Percentiles rank a stretch among this genome's conserved stretches.
Evolutionary conservation across 768 basidiomycete genomes (phyloP).

Genomic region (Termitomyces sp.): DNA sequence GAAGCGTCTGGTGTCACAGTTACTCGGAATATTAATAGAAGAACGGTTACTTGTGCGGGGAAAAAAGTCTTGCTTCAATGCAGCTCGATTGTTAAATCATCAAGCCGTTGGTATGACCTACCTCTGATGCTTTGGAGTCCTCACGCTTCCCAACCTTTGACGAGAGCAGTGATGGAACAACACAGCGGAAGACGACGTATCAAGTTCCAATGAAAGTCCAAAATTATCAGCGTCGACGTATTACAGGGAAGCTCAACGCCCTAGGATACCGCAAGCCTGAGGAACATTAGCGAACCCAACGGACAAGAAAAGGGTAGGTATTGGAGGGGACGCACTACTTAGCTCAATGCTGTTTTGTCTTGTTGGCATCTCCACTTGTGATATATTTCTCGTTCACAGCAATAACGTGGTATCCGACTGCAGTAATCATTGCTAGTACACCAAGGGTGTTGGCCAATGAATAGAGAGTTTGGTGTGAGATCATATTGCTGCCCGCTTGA

Average conservation of each 20-base stretch:
- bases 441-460: constrained; percentile 81
- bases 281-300: not conserved
- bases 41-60: no score
- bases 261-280: no score
- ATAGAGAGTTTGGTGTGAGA: constrained; percentile 76
- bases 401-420: constrained; percentile 87
- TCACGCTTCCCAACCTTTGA: no score
- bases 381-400: constrained; percentile 67
- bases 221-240: not conserved
- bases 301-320: not conserved
- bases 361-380: constrained; percentile 18
- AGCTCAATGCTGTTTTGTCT: constrained; percentile 15
- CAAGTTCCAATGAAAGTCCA: no score
- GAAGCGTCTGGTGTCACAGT: no score
- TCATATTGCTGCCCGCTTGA: constrained; percentile 43
- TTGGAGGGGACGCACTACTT: not conserved
- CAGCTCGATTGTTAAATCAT: no score
- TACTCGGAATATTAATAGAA: no score
- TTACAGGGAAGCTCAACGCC: not conserved
- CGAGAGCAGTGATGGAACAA: no score
- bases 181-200: no score
- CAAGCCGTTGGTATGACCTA: no score
- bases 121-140: no score
- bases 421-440: constrained; percentile 78
- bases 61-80: no score